Evolutionary conservation across 2,329 filamentous ascomycete genomes (phyloP), one percentile per base, ranked within the genome.

Genomic region (Tolypocladium endophyticum): DNA sequence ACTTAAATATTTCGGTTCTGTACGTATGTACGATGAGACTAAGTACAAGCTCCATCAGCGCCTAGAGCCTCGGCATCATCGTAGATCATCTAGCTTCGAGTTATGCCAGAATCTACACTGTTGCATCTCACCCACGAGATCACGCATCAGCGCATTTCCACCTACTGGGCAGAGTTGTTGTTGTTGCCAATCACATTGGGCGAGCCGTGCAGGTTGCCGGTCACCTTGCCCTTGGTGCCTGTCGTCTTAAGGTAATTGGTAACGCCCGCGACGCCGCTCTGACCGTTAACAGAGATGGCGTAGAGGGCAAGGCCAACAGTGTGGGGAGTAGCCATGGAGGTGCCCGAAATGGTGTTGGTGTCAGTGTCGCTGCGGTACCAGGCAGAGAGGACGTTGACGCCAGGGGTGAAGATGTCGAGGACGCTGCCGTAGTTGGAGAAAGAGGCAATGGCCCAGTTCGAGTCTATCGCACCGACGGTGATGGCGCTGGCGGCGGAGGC

Each of bases 301-400:
- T 78, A 78, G 18, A 76, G 69, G 28, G 64, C 82, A 30, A 88
- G 73, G 33, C 85, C 86, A 38, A 80, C 76, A 61, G 87, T 75
- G 67, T 87, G 84, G 1, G 85, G 85, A 4, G 77, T 73, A 4
- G 85, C 82, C 84, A 87, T 87, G n/a, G 79, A 84, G 14, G 86
- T 88, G 41, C 85, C 86, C 18, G 76, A 80, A 67, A 85, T 77
- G 55, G 68, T 76, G 63, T 74, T 74, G 58, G 70, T 78, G 54
- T 80, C 76, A 20, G 68, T 72, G 60, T 68, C 74, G 68, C 70
- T 67, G 60, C 75, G 73, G 64, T 74, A 77, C 77, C 78, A 84
- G 7, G 83, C 69, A 53, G 77, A 80, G 6, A 78, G 67, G 58
- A 83, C 71, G 61, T 63, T 64, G 50, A 72, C 69, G 25, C 81